Evolutionary conservation across 2,329 filamentous ascomycete genomes (phyloP), one percentile per base, ranked within the genome.

Genomic region (Monosporascus sp.): DNA sequence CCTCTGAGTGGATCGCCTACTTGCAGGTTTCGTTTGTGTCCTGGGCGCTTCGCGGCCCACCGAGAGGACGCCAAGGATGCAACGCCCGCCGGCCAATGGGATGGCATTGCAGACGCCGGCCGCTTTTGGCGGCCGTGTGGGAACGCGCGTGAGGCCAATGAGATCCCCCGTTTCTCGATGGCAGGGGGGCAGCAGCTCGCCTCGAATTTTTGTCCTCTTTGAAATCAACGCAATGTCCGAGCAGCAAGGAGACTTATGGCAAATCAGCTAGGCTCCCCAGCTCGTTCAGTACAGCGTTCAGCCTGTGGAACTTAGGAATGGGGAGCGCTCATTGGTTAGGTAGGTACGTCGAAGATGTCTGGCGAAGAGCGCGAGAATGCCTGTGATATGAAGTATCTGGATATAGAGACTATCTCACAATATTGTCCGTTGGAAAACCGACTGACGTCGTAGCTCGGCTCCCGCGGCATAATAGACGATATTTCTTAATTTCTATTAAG

Each of bases 51-150:
- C 57, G 49, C 46, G 37, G 45, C 38, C 26, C 38, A 43, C 37
- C 38, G 51, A 52, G 57, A 54, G 46, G 43, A 54, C 20, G 38
- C 54, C 51, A 52, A 54, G 53, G 49, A 57, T 56, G 48, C 49
- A 38, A 48, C 44, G 55, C 48, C 47, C 53, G 49, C 50, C 44
- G 47, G 51, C 26, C 38, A 53, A 46, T 43, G 64, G 56, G 63
- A 45, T 65, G 63, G 61, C 26, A 44, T n/a, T 38, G 55, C 60
- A 68, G 62, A 65, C 68, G 68, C 68, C 65, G 68, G 62, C 68
- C 68, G 56, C 37, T 54, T 50, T 54, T 31, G 51, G 63, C 60
- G 60, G 51, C 65, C 59, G 20, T 50, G 43, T 35, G 51, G 56
- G 60, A 59, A 59, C 22, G 7, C n/a, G 2, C 50, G 26, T 48